These are phyloP conservation scores for Ustilago crameri DNA, from an alignment of 1,284 basidiomycete genomes.

Conservation along the genomic window DNA sequence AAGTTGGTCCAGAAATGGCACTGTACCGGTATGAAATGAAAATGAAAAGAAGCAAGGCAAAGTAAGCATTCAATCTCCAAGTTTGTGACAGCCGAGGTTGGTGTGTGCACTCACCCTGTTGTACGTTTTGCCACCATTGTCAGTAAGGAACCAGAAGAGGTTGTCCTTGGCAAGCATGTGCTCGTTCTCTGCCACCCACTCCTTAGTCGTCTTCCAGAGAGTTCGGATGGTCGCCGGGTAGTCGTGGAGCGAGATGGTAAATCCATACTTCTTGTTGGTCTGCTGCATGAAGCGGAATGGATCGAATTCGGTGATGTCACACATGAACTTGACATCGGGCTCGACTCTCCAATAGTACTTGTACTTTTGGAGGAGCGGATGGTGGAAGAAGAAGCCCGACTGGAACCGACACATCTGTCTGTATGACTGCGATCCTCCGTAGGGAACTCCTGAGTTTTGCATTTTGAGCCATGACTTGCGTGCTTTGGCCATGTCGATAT, in stretches of 20 bases:
- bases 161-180: constrained; percentile 78
- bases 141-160: constrained; percentile 79
- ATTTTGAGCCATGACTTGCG: constrained; percentile 75
- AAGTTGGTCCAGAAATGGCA: constrained; percentile 78
- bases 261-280: constrained; percentile 77
- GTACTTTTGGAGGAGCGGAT: constrained; percentile 75
- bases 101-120: constrained; percentile 71
- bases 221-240: constrained; percentile 82
- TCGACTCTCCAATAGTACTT: constrained; percentile 93
- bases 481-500: constrained; percentile 74
- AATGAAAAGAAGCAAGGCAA: neutral
- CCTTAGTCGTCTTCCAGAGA: constrained; percentile 77
- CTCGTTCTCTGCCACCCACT: constrained; percentile 78
- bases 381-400: constrained; percentile 77
- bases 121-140: constrained; percentile 73
- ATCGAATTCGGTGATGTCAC: constrained; percentile 78
- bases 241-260: constrained; percentile 81
- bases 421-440: constrained; percentile 78
- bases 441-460: constrained; percentile 80
- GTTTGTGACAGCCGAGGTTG: neutral
- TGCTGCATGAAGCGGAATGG: constrained; percentile 89
- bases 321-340: constrained; percentile 81
- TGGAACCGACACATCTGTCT: constrained; percentile 83
- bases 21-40: neutral
- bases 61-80: neutral